Evolutionary conservation across 2,329 filamentous ascomycete species (phyloP).

Genomic region (Dichotomopilus funicola): DNA sequence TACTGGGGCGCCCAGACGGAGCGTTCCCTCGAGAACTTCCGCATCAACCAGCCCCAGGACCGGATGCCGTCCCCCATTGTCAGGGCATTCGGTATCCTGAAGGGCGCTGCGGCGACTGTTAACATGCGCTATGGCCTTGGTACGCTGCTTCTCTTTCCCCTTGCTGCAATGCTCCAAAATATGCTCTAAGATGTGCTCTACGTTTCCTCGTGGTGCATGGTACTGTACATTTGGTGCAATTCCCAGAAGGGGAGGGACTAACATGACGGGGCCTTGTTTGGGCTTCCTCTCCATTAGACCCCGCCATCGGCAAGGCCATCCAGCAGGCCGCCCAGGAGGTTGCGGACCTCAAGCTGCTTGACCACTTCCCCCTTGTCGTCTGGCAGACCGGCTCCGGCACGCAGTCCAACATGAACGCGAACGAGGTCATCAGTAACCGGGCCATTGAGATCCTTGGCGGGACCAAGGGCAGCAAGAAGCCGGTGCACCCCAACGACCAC

Average conservation of each 20-base stretch:
- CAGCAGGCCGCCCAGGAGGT: conserved; percentile 93
- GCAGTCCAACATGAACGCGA: conserved; percentile 99
- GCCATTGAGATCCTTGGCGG: conserved; percentile 97
- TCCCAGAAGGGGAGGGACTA: too few species aligned
- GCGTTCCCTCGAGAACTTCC: conserved; percentile 94
- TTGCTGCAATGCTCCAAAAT: background rate
- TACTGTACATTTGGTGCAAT: too few species aligned
- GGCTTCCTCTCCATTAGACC: conserved; percentile 49
- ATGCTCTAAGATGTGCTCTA: too few species aligned
- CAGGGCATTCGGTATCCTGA: conserved; percentile 91
- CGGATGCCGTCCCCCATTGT: conserved; percentile 93
- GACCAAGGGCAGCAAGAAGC: conserved; percentile 92
- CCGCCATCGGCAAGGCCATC: conserved; percentile 85
- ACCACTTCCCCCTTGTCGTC: conserved; percentile 97
- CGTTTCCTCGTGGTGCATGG: too few species aligned
- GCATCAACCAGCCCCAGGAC: conserved; percentile 98
- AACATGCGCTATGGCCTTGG: conserved; percentile 94
- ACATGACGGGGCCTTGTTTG: too few species aligned
- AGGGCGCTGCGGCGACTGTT: conserved; percentile 90
- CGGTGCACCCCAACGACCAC: conserved; percentile 98
- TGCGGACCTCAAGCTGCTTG: conserved; percentile 83
- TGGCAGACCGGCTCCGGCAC: conserved; percentile 99
- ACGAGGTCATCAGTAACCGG: conserved; percentile 99
- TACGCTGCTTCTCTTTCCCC: conserved; percentile 30
- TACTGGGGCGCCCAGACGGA: conserved; percentile 99